These are phyloP conservation scores for Nasturtium officinale DNA, from an alignment of 345 rosid genomes.

Conservation along the genomic window DNA sequence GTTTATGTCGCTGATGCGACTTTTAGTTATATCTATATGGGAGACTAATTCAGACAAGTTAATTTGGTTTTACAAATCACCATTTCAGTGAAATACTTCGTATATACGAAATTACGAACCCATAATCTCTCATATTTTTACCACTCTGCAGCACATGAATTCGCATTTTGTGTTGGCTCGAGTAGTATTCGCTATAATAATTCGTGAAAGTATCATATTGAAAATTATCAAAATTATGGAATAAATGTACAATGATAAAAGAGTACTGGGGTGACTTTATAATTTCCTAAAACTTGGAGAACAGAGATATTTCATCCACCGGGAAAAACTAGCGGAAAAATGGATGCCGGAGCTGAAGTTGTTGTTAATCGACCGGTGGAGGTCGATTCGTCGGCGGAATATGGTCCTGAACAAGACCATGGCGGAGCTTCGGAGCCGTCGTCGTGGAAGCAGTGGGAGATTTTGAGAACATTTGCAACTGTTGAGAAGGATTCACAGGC, in stretches of 20 bases:
- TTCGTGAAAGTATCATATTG: neutral
- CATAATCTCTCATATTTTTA: too few species aligned
- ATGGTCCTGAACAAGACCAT: neutral
- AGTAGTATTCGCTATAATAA: too few species aligned
- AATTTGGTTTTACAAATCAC: neutral
- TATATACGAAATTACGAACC: neutral
- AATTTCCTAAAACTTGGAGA: neutral
- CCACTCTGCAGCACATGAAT: too few species aligned
- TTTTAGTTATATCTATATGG: neutral
- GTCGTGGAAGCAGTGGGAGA: slow-evolving; percentile 50
- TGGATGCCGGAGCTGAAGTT: slow-evolving; percentile 42
- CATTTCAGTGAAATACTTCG: neutral
- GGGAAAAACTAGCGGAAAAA: slow-evolving; percentile 4
- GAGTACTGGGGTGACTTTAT: neutral
- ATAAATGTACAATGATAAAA: neutral
- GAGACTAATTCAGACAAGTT: neutral
- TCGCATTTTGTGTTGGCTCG: too few species aligned
- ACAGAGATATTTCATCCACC: neutral
- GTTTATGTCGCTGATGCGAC: neutral
- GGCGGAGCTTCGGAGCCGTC: slow-evolving; percentile 32
- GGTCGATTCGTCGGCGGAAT: neutral
- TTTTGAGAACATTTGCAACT: slow-evolving; percentile 67
- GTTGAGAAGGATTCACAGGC: slow-evolving; percentile 85
- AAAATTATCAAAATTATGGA: neutral
- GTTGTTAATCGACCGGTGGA: slow-evolving; percentile 23